Base-by-base conservation (phyloP, 257 asterid genomes). In the Apocynum venetum region DNA sequence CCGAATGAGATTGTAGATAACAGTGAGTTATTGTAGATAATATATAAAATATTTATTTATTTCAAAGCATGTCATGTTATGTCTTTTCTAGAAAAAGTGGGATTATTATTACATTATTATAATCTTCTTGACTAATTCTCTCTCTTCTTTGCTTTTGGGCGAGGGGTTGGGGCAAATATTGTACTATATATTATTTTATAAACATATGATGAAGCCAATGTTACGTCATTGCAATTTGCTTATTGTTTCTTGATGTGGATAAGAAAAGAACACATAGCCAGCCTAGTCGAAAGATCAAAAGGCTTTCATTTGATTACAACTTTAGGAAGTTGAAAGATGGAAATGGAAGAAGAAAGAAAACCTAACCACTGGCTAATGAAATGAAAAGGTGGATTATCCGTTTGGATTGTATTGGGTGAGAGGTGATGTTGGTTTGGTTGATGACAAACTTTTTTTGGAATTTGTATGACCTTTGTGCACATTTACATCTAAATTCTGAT, bases 271-370 rank as follows among this genome's bases (percentile, higher is more conserved):
- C 87, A 74, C 84, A 80, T 6, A 53, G 13, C 77, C 55, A 38
- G 14, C 59, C 4, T 19, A 53, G 14, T 46, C 64, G 9, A 57
- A 60, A 57, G 73, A 25, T 55, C 14, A 51, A 79, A 71, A 55
- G 65, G 43, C 48, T 25, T 35, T 43, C 36, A 41, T 36, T 35
- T 72, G 72, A 55, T 9, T 56, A 12, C 41, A 55, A n/a, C 71
- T 36, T 68, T 49, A 55, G 78, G 76, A 83, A 82, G 75, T 78
- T 75, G 44, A 75, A 65, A 80, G 78, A 79, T 75, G 55, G 61
- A 41, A 47, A 79, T 75, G 55, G 74, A n/a, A 68, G 6, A 25
- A 43, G 13, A 49, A 8, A 69, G 51, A 77, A 56, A 68, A 40
- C 82, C 82, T 74, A 83, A 83, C 84, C 79, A 74, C 72, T 49